phyloP scores from a whole-genome alignment of 163 green algal species.

The Scenedesmus sp. region DNA sequence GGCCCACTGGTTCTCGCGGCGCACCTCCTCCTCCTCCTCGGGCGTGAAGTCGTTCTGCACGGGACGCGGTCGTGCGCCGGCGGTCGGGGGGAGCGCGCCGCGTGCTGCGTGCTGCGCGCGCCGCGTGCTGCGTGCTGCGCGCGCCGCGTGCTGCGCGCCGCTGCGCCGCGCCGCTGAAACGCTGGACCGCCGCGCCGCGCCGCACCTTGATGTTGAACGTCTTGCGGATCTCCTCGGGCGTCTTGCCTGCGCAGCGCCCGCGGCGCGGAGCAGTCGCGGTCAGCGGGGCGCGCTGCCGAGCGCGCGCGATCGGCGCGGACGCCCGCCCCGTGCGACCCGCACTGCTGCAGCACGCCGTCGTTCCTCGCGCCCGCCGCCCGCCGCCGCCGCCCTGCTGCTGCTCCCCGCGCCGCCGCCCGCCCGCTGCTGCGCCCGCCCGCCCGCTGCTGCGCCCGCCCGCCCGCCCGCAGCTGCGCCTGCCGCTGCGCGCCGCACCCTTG shows the following conservation, averaged over 20 bases:
- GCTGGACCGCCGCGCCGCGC: too few relatives aligned
- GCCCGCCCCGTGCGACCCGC: too few relatives aligned
- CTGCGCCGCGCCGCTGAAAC: not conserved
- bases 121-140: not conserved
- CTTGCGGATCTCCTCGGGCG: slow-evolving; percentile 98
- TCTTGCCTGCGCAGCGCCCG: slow-evolving; percentile 80
- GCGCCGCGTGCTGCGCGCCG: not conserved
- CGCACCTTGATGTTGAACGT: slow-evolving; percentile 97
- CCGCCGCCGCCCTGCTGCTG: not conserved
- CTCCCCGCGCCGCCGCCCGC: too few relatives aligned
- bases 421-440: too few relatives aligned
- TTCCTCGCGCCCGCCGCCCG: too few relatives aligned
- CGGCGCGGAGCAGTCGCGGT: too few relatives aligned
- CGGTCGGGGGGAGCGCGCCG: too few relatives aligned
- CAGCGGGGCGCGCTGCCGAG: too few relatives aligned
- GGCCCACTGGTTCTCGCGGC: slow-evolving; percentile 98
- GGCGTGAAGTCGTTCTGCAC: slow-evolving; percentile 99
- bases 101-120: not conserved
- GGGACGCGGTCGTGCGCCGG: too few relatives aligned
- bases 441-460: too few relatives aligned
- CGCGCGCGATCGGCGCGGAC: too few relatives aligned
- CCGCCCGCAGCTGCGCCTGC: not conserved
- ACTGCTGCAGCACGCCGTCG: too few relatives aligned
- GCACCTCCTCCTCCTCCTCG: slow-evolving; percentile 98
- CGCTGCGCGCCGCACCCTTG: slow-evolving; percentile 52